phyloP scores from a whole-genome alignment of 2,329 filamentous ascomycete genomes.

The Xylaria sp. region DNA sequence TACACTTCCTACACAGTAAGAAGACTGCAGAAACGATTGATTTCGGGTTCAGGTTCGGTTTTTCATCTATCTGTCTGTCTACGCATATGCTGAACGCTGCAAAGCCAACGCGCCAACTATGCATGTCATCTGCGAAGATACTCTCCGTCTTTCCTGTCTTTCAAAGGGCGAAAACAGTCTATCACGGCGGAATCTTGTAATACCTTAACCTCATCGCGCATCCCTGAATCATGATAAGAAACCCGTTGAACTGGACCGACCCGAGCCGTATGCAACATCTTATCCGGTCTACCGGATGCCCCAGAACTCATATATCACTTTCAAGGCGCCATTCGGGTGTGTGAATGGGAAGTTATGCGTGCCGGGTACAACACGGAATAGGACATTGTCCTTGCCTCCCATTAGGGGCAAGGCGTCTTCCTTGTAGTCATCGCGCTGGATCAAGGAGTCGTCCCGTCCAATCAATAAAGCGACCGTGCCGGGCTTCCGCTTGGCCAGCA shows the following conservation, averaged over 20 bases:
- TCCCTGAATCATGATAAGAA: background rate
- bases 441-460: conserved; percentile 47
- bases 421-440: conserved; percentile 46
- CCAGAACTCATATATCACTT: conserved; percentile 47
- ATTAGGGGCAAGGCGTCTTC: conserved; percentile 46
- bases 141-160: background rate
- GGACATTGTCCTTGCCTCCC: conserved; percentile 45
- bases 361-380: conserved; percentile 48
- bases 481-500: conserved; percentile 38
- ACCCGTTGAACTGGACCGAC: background rate
- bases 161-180: background rate
- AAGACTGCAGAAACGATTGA: too few species aligned
- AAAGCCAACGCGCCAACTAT: background rate
- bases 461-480: conserved; percentile 49
- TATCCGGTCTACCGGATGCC: conserved; percentile 20
- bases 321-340: conserved; percentile 40
- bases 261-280: background rate
- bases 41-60: background rate
- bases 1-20: too few species aligned
- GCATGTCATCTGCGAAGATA: background rate
- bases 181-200: background rate
- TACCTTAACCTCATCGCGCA: background rate
- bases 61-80: background rate
- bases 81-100: background rate
- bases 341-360: conserved; percentile 61